Conservation (phyloP, 768 basidiomycete genomes). For the Paxillus involutus region DNA sequence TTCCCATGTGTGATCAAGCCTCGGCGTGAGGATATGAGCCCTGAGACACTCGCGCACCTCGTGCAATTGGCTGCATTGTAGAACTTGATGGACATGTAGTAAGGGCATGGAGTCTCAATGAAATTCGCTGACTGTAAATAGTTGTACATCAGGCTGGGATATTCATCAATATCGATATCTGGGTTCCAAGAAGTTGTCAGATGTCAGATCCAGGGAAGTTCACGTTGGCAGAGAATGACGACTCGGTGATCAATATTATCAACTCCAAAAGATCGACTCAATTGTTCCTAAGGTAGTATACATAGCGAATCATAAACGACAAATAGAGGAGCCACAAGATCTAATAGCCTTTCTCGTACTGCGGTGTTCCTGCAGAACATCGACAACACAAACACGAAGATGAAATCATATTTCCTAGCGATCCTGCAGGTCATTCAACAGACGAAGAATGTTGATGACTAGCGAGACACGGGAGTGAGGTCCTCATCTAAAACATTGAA, state of each 20-base stretch:
- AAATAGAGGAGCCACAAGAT: constrained; percentile 1
- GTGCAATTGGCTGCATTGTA: constrained; percentile 6
- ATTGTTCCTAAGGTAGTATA: constrained; percentile 19
- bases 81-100: background rate
- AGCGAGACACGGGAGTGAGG: constrained; percentile 3
- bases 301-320: constrained; percentile 12
- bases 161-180: too few species aligned
- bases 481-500: background rate
- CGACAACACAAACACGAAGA: background rate
- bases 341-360: background rate
- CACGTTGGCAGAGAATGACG: too few species aligned
- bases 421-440: constrained; percentile 60
- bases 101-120: too few species aligned
- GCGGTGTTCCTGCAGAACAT: background rate
- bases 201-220: too few species aligned
- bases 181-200: too few species aligned
- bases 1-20: constrained; percentile 10
- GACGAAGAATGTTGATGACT: constrained; percentile 86
- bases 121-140: too few species aligned
- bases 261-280: background rate
- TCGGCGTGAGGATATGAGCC: constrained; percentile 4
- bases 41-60: constrained; percentile 13
- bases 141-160: too few species aligned
- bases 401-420: constrained; percentile 22
- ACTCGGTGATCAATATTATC: background rate